Conservation (phyloP, 257 asterid species). For the Solanum appendiculatum region DNA sequence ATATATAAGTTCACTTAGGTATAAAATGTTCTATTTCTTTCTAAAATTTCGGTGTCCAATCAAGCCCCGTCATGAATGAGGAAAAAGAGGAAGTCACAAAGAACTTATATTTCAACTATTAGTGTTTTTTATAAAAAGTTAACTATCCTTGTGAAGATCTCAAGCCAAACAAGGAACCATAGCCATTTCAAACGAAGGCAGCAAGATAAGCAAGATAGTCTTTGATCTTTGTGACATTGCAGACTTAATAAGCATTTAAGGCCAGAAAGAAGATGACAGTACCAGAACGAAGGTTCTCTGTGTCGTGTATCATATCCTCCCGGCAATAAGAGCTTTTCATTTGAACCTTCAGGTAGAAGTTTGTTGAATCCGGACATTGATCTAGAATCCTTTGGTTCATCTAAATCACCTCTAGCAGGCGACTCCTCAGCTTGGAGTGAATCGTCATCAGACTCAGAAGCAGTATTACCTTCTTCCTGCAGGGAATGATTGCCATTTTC, state of each 20-base stretch:
- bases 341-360: slow-evolving; percentile 12
- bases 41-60: background rate
- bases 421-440: slow-evolving; percentile 30
- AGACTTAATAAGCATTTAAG: background rate
- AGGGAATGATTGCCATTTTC: slow-evolving; percentile 28
- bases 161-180: background rate
- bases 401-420: slow-evolving; percentile 22
- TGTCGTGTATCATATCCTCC: slow-evolving; percentile 73
- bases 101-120: background rate
- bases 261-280: slow-evolving; percentile 2
- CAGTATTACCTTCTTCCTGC: slow-evolving; percentile 29
- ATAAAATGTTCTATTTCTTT: background rate
- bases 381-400: slow-evolving; percentile 17
- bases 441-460: slow-evolving; percentile 39
- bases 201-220: background rate
- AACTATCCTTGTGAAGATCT: background rate
- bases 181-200: background rate
- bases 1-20: background rate
- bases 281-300: slow-evolving; percentile 89
- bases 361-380: slow-evolving; percentile 11
- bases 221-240: background rate
- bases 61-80: background rate
- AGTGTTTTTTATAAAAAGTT: background rate
- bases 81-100: background rate
- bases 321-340: slow-evolving; percentile 13